Percentiles rank a stretch among this genome's conserved stretches.
Conservation (phyloP, 306 rosid species). For the Malus sylvestris region DNA sequence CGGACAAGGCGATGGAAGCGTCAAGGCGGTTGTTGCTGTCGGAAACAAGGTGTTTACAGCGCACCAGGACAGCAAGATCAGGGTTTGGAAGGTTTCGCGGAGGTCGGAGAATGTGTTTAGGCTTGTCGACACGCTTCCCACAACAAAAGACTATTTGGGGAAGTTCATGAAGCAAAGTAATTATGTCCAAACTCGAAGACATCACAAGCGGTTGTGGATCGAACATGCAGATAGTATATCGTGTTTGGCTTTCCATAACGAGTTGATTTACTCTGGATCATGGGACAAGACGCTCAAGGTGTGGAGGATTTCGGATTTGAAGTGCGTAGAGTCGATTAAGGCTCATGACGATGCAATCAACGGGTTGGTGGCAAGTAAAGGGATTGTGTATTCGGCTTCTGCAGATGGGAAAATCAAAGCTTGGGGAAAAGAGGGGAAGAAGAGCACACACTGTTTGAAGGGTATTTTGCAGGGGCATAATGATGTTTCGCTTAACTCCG, state of each 20-base stretch:
- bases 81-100: constrained; percentile 84
- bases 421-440: constrained; percentile 53
- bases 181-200: constrained; percentile 76
- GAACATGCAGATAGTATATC: constrained; percentile 86
- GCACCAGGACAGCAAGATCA: constrained; percentile 72
- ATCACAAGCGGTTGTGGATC: constrained; percentile 80
- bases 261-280: constrained; percentile 78
- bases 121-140: constrained; percentile 68
- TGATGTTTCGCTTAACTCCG: constrained; percentile 64
- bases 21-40: constrained; percentile 60
- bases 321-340: constrained; percentile 77
- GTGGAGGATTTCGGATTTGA: constrained; percentile 78
- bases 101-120: constrained; percentile 66
- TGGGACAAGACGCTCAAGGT: constrained; percentile 90
- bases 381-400: constrained; percentile 84
- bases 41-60: constrained; percentile 79
- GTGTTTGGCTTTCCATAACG: constrained; percentile 57
- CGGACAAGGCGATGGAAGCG: constrained; percentile 86
- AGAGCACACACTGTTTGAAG: constrained; percentile 37
- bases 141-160: constrained; percentile 72
- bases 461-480: constrained; percentile 71
- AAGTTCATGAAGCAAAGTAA: constrained; percentile 86
- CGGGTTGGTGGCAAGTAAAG: constrained; percentile 58
- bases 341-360: constrained; percentile 95
- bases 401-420: constrained; percentile 93